Conservation (phyloP, 2,329 filamentous ascomycete genomes). For the Botrytis aclada region DNA sequence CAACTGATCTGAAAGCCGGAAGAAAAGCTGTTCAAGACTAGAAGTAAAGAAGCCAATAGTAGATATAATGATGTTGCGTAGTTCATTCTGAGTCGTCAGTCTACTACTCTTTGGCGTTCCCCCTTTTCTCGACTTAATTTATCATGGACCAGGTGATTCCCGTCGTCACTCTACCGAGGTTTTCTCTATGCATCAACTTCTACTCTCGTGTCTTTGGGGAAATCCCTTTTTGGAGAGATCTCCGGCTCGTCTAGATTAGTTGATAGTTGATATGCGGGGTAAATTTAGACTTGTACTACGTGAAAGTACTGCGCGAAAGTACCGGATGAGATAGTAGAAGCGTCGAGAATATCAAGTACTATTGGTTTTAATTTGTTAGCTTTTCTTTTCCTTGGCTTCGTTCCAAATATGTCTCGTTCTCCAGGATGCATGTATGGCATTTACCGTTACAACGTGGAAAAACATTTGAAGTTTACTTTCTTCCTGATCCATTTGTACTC, state of each 20-base stretch:
- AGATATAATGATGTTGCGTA: not conserved
- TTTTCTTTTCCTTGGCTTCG: not conserved
- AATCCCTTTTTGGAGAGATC: not conserved
- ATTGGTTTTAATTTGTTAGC: not conserved
- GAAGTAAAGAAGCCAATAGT: not conserved
- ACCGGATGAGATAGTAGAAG: not conserved
- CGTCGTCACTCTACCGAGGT: not conserved
- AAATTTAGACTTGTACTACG: not conserved
- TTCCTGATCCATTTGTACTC: too few species aligned
- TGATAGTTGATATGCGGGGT: not conserved
- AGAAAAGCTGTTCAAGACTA: not conserved
- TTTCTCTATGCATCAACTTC: not conserved
- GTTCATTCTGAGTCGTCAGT: not conserved
- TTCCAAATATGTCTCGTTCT: not conserved
- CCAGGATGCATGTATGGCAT: not conserved
- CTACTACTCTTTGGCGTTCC: not conserved
- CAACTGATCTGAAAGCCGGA: not conserved
- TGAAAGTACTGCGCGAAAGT: not conserved
- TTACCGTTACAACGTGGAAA: too few species aligned
- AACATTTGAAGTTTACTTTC: not conserved
- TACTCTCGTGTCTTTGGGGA: not conserved
- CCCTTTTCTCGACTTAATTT: not conserved
- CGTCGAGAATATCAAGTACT: not conserved
- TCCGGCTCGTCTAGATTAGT: not conserved
- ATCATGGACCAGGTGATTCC: not conserved